These are phyloP conservation scores for Thraustotheca clavata DNA, from an alignment of 352 stramenopile genomes.

Conservation along the genomic window DNA sequence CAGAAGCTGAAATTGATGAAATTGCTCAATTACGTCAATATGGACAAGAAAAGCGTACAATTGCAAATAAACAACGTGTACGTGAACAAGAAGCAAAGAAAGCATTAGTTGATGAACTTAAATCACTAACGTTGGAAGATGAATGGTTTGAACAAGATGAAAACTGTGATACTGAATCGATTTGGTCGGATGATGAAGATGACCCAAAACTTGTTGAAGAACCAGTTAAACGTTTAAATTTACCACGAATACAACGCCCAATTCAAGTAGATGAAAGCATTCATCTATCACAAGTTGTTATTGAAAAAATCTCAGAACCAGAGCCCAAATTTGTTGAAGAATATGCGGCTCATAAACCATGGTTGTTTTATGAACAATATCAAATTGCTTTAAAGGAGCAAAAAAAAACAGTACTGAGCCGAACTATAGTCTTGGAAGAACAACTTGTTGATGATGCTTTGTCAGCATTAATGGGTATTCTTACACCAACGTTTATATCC, in stretches of 20 bases:
- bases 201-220: not conserved
- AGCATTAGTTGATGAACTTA: constrained; percentile 9
- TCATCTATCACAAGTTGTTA: not conserved
- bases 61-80: not conserved
- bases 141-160: constrained; percentile 1
- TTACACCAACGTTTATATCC: not conserved
- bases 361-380: constrained; percentile 15
- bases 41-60: not conserved
- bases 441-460: constrained; percentile 2
- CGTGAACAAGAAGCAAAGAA: not conserved
- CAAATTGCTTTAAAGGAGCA: not conserved
- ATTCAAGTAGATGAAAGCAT: not conserved
- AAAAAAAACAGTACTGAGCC: not conserved
- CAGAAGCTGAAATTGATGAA: constrained; percentile 2
- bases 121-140: constrained; percentile 9
- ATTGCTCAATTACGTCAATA: constrained; percentile 3
- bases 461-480: not conserved
- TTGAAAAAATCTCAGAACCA: not conserved
- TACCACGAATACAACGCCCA: not conserved
- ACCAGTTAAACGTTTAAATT: not conserved
- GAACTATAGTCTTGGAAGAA: not conserved
- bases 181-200: constrained; percentile 8
- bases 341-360: constrained; percentile 9
- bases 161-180: not conserved
- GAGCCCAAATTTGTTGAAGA: not conserved